Percentiles rank a stretch among this genome's conserved stretches.
These are phyloP conservation scores for Rhynchospora tenuis DNA, from an alignment of 176 grass and related monocot genomes.

Conservation along the genomic window DNA sequence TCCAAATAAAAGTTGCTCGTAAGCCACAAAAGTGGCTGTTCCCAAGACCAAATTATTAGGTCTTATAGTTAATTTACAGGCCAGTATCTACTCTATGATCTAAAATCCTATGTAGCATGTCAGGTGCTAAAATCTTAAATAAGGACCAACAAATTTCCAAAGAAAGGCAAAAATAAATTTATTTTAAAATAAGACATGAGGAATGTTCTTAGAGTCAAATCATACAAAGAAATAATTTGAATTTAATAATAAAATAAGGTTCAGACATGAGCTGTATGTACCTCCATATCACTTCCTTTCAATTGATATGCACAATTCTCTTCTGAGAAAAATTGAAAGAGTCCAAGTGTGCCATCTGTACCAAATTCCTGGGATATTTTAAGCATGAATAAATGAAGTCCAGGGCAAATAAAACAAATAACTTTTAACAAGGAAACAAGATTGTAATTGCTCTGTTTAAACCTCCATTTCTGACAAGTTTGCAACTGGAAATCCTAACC, in stretches of 20 bases:
- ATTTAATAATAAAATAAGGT: neutral
- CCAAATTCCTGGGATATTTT: slow-evolving; percentile 56
- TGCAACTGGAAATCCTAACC: slow-evolving; percentile 31
- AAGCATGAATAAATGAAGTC: slow-evolving; percentile 20
- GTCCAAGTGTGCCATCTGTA: slow-evolving; percentile 58
- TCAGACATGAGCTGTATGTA: neutral
- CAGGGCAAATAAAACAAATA: neutral
- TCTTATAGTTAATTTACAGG: neutral
- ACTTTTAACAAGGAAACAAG: neutral
- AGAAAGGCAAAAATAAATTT: neutral
- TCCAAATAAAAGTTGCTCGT: neutral
- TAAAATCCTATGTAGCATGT: neutral
- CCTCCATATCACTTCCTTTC: slow-evolving; percentile 37
- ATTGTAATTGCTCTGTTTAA: slow-evolving; percentile 40
- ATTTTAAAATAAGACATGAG: neutral
- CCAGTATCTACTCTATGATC: neutral
- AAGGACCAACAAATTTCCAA: neutral
- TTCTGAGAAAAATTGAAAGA: slow-evolving; percentile 70
- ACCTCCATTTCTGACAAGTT: slow-evolving; percentile 51
- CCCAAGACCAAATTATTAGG: neutral
- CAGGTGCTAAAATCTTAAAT: neutral
- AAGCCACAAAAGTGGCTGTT: neutral
- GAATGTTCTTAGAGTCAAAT: neutral
- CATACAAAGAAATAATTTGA: neutral
- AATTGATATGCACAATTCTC: slow-evolving; percentile 42